Percentiles rank a stretch among this genome's conserved stretches.
Conservation (phyloP, 352 stramenopile species). For the Hyaloperonospora brassicae region DNA sequence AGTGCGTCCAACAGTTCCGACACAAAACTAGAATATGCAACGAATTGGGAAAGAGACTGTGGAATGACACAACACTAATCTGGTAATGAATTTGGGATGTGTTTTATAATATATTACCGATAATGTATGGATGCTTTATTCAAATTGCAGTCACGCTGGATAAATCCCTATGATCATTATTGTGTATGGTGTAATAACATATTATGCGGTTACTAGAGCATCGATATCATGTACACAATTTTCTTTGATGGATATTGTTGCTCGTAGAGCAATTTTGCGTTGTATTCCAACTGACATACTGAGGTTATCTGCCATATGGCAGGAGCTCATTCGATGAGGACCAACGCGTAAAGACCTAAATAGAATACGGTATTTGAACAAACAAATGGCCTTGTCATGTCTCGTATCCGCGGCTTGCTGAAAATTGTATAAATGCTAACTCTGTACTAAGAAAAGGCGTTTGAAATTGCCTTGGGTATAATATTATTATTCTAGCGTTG, state of each 20-base stretch:
- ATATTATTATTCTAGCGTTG: constrained; percentile 4
- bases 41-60: no score
- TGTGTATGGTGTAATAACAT: no score
- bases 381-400: constrained; percentile 1
- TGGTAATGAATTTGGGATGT: no score
- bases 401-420: neutral
- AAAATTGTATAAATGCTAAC: constrained; percentile 1
- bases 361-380: constrained; percentile 9
- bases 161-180: no score
- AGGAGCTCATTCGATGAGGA: neutral
- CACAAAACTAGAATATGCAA: no score
- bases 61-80: no score
- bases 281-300: neutral
- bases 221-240: no score
- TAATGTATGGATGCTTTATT: no score
- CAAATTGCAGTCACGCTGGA: no score
- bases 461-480: constrained; percentile 2
- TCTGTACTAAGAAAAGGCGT: constrained; percentile 3
- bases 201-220: no score
- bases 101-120: no score
- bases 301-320: neutral
- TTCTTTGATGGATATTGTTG: neutral
- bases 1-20: no score
- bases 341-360: constrained; percentile 8
- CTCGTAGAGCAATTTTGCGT: neutral